phyloP scores from a whole-genome alignment of 2,329 filamentous ascomycete genomes.

The Clarireedia sp. region DNA sequence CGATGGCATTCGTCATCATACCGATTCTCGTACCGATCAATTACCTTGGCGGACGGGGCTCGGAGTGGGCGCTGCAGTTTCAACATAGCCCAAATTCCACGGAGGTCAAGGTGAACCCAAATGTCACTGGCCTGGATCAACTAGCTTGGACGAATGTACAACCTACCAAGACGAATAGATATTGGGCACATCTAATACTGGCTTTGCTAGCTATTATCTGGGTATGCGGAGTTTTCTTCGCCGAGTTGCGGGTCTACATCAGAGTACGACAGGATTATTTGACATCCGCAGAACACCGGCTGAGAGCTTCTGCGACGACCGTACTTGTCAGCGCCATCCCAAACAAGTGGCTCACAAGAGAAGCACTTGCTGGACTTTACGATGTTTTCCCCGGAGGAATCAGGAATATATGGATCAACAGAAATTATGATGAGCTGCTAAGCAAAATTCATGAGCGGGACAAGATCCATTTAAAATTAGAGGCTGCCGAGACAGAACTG shows the following conservation, averaged over 20 bases:
- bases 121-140: conserved; percentile 60
- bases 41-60: conserved; percentile 56
- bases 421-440: conserved; percentile 73
- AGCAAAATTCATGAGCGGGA: conserved; percentile 77
- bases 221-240: conserved; percentile 80
- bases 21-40: conserved; percentile 86
- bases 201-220: conserved; percentile 72
- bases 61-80: conserved; percentile 33
- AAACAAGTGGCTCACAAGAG: conserved; percentile 77
- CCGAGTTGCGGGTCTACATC: conserved; percentile 80
- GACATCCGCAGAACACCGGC: conserved; percentile 87
- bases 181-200: conserved; percentile 78
- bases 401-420: conserved; percentile 92
- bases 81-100: conserved; percentile 28
- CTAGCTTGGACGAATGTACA: conserved; percentile 54
- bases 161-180: conserved; percentile 35
- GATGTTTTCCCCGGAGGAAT: conserved; percentile 96
- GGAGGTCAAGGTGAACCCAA: conserved; percentile 6
- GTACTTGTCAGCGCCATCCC: conserved; percentile 90
- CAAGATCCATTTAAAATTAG: conserved; percentile 61
- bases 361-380: conserved; percentile 75
- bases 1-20: conserved; percentile 68
- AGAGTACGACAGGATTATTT: conserved; percentile 90
- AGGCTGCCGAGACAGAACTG: conserved; percentile 75
- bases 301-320: conserved; percentile 89